Percentiles rank a stretch among this genome's conserved stretches.
Evolutionary conservation across 2,329 filamentous ascomycete genomes (phyloP).

Genomic region (Calonectria hongkongensis): DNA sequence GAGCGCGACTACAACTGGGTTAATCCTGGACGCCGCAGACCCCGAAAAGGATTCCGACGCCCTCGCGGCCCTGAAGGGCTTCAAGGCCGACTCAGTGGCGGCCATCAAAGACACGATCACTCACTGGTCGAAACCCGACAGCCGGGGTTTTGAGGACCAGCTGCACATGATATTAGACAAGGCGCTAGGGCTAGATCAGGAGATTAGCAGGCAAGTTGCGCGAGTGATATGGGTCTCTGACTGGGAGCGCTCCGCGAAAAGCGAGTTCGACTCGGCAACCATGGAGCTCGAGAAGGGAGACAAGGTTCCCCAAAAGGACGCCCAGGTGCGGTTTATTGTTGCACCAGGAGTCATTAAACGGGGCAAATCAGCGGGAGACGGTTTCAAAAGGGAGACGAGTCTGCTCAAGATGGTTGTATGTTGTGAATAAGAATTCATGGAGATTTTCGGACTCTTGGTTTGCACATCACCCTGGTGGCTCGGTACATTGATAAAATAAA

Average conservation of each 20-base stretch:
- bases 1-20: constrained; percentile 9
- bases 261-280: not conserved
- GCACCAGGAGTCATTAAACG: constrained; percentile 25
- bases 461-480: too few relatives aligned
- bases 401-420: constrained; percentile 6
- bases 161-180: constrained; percentile 26
- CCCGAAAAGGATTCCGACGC: not conserved
- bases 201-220: constrained; percentile 21
- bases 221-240: constrained; percentile 11
- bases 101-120: constrained; percentile 20
- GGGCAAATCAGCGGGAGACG: constrained; percentile 13
- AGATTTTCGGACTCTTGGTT: too few relatives aligned
- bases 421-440: not conserved
- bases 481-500: too few relatives aligned
- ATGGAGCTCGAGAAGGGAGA: constrained; percentile 32
- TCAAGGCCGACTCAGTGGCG: not conserved
- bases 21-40: constrained; percentile 1
- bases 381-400: constrained; percentile 3
- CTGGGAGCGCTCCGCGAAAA: not conserved
- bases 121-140: constrained; percentile 1
- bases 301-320: not conserved
- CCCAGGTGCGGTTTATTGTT: constrained; percentile 1
- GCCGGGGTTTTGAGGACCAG: constrained; percentile 2
- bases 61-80: not conserved
- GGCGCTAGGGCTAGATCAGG: constrained; percentile 19